These are phyloP conservation scores for Mycena venus DNA, from an alignment of 768 basidiomycete genomes.

Conservation along the genomic window DNA sequence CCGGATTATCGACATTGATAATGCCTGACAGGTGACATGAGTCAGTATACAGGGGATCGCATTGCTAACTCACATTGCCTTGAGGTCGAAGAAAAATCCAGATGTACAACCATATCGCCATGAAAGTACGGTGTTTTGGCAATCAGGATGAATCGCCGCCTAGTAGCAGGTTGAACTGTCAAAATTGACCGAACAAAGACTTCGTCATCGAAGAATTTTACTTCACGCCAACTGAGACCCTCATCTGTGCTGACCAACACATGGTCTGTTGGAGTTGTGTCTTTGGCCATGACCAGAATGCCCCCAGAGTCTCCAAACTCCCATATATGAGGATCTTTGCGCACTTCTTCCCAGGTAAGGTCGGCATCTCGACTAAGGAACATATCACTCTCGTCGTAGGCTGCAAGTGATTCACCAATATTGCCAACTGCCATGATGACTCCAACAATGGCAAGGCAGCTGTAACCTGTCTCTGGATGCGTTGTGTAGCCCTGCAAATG, in stretches of 20 bases:
- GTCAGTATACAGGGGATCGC: constrained; percentile 7
- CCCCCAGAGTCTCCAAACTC: constrained; percentile 98
- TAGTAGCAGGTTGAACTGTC: constrained; percentile 91
- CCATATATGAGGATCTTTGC: constrained; percentile 98
- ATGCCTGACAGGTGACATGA: constrained; percentile 75
- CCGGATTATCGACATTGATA: constrained; percentile 76
- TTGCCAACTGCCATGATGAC: constrained; percentile 98
- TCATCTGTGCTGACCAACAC: constrained; percentile 92
- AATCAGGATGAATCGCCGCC: constrained; percentile 89
- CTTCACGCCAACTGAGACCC: constrained; percentile 88
- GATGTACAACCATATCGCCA: constrained; percentile 77
- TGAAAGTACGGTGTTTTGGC: constrained; percentile 66
- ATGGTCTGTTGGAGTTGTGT: constrained; percentile 92
- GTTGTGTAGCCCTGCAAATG: constrained; percentile 98
- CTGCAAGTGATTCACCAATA: constrained; percentile 85
- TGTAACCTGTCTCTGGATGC: constrained; percentile 91
- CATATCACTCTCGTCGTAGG: constrained; percentile 90
- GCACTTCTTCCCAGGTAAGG: constrained; percentile 97
- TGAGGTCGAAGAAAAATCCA: constrained; percentile 89
- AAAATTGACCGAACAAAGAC: constrained; percentile 84
- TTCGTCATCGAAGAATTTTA: constrained; percentile 81
- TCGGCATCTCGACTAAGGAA: constrained; percentile 97
- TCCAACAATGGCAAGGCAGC: constrained; percentile 91
- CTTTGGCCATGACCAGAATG: constrained; percentile 92
- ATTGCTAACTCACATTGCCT: constrained; percentile 72